Percentiles rank a stretch among this genome's conserved stretches.
phyloP scores from a whole-genome alignment of 108 stramenopile genomes.

The Skeletonema potamos region DNA sequence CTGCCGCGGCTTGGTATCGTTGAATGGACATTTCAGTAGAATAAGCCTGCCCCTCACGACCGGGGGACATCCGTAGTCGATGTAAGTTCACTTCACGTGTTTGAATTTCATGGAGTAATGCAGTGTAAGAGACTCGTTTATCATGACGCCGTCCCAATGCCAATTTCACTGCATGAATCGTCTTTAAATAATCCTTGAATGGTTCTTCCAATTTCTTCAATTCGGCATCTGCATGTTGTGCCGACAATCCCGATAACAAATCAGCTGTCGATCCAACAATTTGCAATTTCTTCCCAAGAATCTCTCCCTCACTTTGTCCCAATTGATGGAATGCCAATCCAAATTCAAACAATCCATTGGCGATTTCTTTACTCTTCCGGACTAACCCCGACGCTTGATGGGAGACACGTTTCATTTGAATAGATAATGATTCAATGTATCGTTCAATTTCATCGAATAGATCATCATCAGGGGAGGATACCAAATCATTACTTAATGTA shows the following conservation, averaged over 20 bases:
- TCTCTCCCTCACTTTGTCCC: slow-evolving; percentile 90
- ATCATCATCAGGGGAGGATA: slow-evolving; percentile 87
- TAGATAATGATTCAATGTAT: slow-evolving; percentile 87
- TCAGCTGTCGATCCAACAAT: slow-evolving; percentile 90
- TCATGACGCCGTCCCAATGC: slow-evolving; percentile 90
- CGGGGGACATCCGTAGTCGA: slow-evolving; percentile 73
- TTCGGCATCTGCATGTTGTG: slow-evolving; percentile 90
- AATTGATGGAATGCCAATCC: slow-evolving; percentile 95
- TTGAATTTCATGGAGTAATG: slow-evolving; percentile 74
- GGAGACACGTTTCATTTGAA: slow-evolving; percentile 91
- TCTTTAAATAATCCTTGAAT: slow-evolving; percentile 92
- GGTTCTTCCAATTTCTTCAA: slow-evolving; percentile 89
- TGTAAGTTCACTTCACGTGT: slow-evolving; percentile 59
- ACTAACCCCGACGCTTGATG: slow-evolving; percentile 89
- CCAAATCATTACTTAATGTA: slow-evolving; percentile 74
- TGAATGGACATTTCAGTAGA: slow-evolving; percentile 82
- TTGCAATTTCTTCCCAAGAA: slow-evolving; percentile 80
- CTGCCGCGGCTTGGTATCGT: slow-evolving; percentile 72
- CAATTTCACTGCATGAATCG: slow-evolving; percentile 91
- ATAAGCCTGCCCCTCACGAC: slow-evolving; percentile 84
- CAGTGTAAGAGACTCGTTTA: slow-evolving; percentile 82
- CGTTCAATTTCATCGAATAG: slow-evolving; percentile 91
- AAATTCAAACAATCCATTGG: slow-evolving; percentile 94
- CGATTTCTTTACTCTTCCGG: slow-evolving; percentile 92
- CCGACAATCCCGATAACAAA: slow-evolving; percentile 64